These are phyloP conservation scores for Claviceps pazoutovae DNA, from an alignment of 2,329 filamentous ascomycete species.

Conservation along the genomic window DNA sequence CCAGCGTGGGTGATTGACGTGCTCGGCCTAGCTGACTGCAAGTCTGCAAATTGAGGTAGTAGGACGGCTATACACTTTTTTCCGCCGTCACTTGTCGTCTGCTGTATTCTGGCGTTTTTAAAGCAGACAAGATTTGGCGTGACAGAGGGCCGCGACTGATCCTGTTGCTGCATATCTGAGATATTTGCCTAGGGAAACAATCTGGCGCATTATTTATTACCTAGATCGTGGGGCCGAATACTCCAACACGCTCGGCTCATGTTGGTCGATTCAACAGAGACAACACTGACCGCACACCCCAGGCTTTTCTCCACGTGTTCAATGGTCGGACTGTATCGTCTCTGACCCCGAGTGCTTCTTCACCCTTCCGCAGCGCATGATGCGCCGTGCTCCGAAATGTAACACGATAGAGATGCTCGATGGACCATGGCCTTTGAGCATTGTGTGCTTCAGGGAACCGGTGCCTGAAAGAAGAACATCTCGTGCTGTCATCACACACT, in stretches of 20 bases:
- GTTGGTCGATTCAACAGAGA: not conserved
- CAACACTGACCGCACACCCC: not conserved
- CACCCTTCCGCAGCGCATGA: not conserved
- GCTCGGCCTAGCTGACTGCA: no score
- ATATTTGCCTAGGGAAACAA: no score
- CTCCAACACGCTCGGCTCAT: not conserved
- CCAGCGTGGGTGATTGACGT: no score
- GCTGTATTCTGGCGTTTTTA: no score
- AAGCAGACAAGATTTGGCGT: no score
- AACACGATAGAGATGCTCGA: not conserved
- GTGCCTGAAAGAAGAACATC: not conserved
- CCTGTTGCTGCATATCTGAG: no score
- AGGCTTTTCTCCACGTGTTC: not conserved
- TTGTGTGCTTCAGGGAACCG: not conserved
- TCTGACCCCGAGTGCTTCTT: not conserved
- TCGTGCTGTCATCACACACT: slow-evolving; percentile 1
- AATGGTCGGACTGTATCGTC: not conserved
- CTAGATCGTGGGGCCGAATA: no score
- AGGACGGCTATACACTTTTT: no score
- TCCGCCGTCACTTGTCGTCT: no score
- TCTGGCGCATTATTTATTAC: no score
- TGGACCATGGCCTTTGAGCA: not conserved
- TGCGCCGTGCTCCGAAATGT: not conserved
- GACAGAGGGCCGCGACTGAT: no score
- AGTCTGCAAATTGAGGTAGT: no score